Conservation (phyloP, 495 filamentous ascomycete species). For the Aspergillus incahuasiensis region DNA sequence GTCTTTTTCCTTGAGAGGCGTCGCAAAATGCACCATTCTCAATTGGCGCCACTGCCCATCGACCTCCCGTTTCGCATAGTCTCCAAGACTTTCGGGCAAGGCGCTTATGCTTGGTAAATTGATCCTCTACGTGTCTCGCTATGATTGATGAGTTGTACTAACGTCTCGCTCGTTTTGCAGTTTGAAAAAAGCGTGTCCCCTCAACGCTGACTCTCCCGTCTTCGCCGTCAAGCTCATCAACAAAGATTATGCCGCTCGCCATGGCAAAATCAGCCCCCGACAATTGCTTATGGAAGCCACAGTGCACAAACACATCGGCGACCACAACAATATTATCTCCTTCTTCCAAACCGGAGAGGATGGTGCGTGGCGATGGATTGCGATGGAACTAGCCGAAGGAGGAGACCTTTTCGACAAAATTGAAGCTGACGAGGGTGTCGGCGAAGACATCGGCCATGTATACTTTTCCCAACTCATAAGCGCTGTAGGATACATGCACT, state of each 20-base stretch:
- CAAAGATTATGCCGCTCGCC: conserved; percentile 84
- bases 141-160: conserved; percentile 4
- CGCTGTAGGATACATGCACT: conserved; percentile 92
- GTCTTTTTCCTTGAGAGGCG: neutral
- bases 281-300: conserved; percentile 87
- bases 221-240: conserved; percentile 99
- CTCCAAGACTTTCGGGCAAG: conserved; percentile 91
- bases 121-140: conserved; percentile 22
- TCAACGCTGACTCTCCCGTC: conserved; percentile 62
- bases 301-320: conserved; percentile 78
- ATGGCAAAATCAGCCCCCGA: conserved; percentile 82
- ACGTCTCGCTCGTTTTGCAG: conserved; percentile 39
- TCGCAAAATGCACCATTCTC: conserved; percentile 63
- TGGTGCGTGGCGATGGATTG: conserved; percentile 90
- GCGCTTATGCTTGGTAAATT: conserved; percentile 91
- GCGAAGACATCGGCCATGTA: conserved; percentile 88
- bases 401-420: conserved; percentile 99
- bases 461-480: conserved; percentile 92
- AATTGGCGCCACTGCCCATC: conserved; percentile 78
- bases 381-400: conserved; percentile 94
- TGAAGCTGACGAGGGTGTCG: conserved; percentile 89
- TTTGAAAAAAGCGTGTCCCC: conserved; percentile 87
- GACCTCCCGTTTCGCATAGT: conserved; percentile 91
- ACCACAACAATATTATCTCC: conserved; percentile 88
- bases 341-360: conserved; percentile 89